Conservation (phyloP, 768 basidiomycete species). For the Lactarius deliciosus region DNA sequence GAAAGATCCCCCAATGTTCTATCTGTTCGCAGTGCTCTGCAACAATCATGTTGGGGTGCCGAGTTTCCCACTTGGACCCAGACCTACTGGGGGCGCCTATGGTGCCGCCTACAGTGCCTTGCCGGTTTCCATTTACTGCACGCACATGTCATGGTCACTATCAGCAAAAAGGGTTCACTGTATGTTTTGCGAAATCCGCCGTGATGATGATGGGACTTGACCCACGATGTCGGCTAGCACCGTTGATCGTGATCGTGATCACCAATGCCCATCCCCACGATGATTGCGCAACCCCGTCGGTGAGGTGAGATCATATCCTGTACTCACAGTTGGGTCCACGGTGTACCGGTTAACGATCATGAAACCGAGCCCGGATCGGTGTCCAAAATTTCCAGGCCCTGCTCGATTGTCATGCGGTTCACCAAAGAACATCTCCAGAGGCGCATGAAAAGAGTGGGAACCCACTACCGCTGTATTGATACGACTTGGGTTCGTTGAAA, state of each 20-base stretch:
- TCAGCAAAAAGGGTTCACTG: neutral
- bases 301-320: neutral
- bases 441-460: neutral
- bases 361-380: constrained; percentile 4
- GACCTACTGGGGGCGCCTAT: neutral
- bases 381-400: neutral
- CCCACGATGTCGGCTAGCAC: neutral
- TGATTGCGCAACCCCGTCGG: neutral
- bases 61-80: neutral
- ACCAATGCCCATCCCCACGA: neutral
- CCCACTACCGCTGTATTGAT: neutral
- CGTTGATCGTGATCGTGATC: neutral
- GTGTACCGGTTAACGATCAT: neutral
- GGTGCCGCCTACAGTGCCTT: neutral
- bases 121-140: constrained; percentile 7
- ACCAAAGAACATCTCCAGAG: neutral
- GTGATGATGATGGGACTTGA: neutral
- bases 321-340: neutral
- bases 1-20: neutral
- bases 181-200: neutral
- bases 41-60: neutral
- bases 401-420: constrained; percentile 3
- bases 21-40: neutral
- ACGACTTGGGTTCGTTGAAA: neutral
- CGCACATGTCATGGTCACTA: neutral